phyloP scores from a whole-genome alignment of 1,139 yeast species.

The Magnusiomyces paraingens region DNA sequence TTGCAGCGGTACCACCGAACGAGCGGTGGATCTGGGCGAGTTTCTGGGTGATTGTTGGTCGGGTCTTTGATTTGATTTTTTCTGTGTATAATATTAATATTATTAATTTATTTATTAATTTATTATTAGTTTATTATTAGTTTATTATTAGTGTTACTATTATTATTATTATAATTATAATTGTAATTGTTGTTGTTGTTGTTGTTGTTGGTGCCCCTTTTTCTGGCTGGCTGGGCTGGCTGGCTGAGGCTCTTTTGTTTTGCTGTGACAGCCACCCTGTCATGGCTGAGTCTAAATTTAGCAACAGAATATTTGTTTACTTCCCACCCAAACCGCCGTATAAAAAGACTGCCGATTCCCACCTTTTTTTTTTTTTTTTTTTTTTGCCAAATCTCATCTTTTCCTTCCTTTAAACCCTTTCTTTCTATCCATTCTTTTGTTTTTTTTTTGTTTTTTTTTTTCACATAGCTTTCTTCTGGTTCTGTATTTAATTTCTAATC shows the following conservation, averaged over 20 bases:
- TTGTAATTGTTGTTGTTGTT: no score
- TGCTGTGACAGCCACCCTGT: neutral
- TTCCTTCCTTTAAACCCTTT: slow-evolving; percentile 22
- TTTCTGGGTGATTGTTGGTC: no score
- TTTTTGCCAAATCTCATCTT: slow-evolving; percentile 20
- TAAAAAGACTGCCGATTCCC: slow-evolving; percentile 16
- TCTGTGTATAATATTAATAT: no score
- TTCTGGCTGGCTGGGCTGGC: no score
- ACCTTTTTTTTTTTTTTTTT: slow-evolving; percentile 22
- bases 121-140: no score
- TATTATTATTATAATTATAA: no score
- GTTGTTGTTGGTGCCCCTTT: no score
- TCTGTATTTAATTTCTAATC: neutral
- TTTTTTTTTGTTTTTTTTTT: slow-evolving; percentile 3
- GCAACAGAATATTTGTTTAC: no score
- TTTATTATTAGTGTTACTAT: no score
- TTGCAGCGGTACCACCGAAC: neutral
- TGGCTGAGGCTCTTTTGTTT: neutral
- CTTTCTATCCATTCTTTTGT: slow-evolving; percentile 20
- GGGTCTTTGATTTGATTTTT: no score
- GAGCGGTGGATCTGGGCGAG: neutral
- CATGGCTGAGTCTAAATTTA: neutral
- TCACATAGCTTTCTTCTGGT: neutral
- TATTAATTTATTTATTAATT: no score
- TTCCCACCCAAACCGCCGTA: neutral